These are phyloP conservation scores for Scytalidium sp. DNA, from an alignment of 2,329 filamentous ascomycete species.

Conservation along the genomic window DNA sequence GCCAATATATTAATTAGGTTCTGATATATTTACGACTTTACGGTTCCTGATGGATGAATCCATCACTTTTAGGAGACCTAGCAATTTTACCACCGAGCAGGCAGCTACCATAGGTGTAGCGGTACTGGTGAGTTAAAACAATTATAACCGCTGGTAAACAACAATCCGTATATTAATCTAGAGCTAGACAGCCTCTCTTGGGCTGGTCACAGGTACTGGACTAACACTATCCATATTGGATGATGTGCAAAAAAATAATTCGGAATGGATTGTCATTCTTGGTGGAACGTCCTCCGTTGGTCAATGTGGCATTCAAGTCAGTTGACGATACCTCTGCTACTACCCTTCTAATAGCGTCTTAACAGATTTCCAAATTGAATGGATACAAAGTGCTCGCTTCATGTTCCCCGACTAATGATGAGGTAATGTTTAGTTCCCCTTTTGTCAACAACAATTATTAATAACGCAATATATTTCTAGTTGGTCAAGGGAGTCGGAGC, in stretches of 20 bases:
- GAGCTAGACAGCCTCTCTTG: constrained; percentile 31
- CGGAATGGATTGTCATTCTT: constrained; percentile 35
- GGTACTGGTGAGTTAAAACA: constrained; percentile 23
- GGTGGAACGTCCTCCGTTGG: constrained; percentile 34
- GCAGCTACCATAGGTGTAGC: constrained; percentile 34
- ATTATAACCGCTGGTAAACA: background rate
- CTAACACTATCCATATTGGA: constrained; percentile 16
- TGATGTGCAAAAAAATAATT: constrained; percentile 5
- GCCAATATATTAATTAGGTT: background rate
- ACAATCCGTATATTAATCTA: background rate
- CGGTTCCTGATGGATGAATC: constrained; percentile 35
- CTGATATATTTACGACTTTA: background rate
- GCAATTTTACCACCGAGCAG: constrained; percentile 25
- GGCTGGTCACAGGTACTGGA: constrained; percentile 26
- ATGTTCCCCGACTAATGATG: constrained; percentile 28
- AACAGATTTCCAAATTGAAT: constrained; percentile 30
- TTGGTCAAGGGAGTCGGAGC: constrained; percentile 27
- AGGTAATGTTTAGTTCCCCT: no score
- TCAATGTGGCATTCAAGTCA: constrained; percentile 30
- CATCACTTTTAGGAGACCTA: constrained; percentile 28
- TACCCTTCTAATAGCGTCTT: background rate
- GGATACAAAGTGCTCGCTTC: constrained; percentile 36
- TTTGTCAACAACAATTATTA: no score
- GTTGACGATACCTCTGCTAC: background rate
- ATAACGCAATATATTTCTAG: no score